phyloP scores from a whole-genome alignment of 2,329 filamentous ascomycete genomes.

The Tympanopsis confertula region DNA sequence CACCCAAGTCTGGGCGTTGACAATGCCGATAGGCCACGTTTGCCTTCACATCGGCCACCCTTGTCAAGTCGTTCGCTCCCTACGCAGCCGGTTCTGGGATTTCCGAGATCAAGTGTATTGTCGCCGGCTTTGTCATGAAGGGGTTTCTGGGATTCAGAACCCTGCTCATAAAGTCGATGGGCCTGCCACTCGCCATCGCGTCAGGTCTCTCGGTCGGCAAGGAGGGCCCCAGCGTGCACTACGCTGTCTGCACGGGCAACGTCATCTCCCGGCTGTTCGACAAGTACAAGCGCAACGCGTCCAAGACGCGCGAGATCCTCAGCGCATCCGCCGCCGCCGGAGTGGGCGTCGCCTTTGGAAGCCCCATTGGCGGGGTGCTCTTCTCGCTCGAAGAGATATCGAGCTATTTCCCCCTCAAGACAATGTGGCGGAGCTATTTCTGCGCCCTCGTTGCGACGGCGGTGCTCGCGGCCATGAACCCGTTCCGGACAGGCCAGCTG shows the following conservation, averaged over 20 bases:
- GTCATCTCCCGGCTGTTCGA: slow-evolving; percentile 87
- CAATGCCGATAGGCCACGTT: slow-evolving; percentile 50
- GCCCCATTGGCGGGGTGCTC: slow-evolving; percentile 88
- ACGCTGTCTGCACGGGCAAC: slow-evolving; percentile 93
- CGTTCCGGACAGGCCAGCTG: slow-evolving; percentile 88
- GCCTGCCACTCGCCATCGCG: slow-evolving; percentile 80
- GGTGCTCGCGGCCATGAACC: slow-evolving; percentile 89
- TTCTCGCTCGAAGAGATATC: slow-evolving; percentile 98
- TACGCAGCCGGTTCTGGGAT: slow-evolving; percentile 96
- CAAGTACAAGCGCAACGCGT: slow-evolving; percentile 83
- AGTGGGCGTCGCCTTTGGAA: slow-evolving; percentile 92
- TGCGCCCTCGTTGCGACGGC: slow-evolving; percentile 91
- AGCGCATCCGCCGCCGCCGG: slow-evolving; percentile 90
- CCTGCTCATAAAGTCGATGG: slow-evolving; percentile 84
- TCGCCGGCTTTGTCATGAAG: slow-evolving; percentile 98
- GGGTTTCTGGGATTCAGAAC: slow-evolving; percentile 90
- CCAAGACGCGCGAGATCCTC: slow-evolving; percentile 87
- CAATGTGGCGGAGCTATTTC: slow-evolving; percentile 95
- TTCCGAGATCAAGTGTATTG: slow-evolving; percentile 98
- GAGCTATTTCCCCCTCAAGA: slow-evolving; percentile 90
- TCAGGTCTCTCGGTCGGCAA: slow-evolving; percentile 93
- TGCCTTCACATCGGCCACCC: slow-evolving; percentile 66
- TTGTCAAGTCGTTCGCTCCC: slow-evolving; percentile 85
- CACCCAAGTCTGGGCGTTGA: neutral
- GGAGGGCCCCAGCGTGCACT: slow-evolving; percentile 96